These are phyloP conservation scores for Blastocystis sp. DNA, from an alignment of 352 stramenopile species.

Conservation along the genomic window DNA sequence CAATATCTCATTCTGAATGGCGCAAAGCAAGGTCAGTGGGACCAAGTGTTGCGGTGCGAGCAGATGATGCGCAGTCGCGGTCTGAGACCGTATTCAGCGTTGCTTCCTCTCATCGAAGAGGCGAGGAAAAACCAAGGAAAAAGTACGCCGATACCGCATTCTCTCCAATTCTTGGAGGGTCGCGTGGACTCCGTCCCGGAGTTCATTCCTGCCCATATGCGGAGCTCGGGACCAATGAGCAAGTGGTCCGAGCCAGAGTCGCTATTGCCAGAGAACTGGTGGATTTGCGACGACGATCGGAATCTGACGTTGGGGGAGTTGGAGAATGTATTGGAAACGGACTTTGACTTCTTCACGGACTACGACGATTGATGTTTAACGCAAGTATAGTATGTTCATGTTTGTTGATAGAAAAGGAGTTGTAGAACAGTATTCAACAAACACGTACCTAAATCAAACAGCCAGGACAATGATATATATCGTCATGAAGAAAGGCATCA, in stretches of 20 bases:
- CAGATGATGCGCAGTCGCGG: not conserved
- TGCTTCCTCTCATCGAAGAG: conserved; percentile 16
- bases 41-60: not conserved
- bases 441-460: not conserved
- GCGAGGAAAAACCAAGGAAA: not conserved
- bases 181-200: conserved; percentile 7
- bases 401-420: not conserved
- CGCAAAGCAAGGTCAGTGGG: not conserved
- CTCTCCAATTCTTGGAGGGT: conserved; percentile 17
- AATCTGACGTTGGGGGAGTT: conserved; percentile 2
- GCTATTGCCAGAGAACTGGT: not conserved
- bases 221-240: not conserved
- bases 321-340: not conserved
- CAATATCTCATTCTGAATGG: conserved; percentile 40
- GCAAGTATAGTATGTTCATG: conserved; percentile 16
- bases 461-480: conserved; percentile 49
- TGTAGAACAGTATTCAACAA: not conserved
- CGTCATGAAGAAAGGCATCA: conserved; percentile 35
- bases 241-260: not conserved
- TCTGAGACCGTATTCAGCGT: not conserved
- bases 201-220: conserved; percentile 38
- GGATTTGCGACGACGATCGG: not conserved
- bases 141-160: not conserved
- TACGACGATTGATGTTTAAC: conserved; percentile 43
- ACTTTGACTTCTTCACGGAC: conserved; percentile 42